Conservation (phyloP, 371 early-diverging fungal genomes). For the Smittium mucronatum region DNA sequence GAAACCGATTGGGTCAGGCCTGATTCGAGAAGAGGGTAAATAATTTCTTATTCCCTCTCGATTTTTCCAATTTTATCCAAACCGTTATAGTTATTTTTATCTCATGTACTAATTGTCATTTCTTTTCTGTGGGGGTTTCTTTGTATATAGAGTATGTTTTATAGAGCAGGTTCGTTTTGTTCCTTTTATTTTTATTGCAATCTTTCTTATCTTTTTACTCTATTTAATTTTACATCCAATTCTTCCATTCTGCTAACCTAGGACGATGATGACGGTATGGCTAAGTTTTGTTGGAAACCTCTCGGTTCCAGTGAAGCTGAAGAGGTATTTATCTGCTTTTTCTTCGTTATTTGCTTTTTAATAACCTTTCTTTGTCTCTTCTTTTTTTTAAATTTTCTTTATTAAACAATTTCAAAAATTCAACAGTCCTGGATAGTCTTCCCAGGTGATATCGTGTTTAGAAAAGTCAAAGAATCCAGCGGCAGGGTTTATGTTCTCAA, state of each 20-base stretch:
- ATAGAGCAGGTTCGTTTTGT: slow-evolving; percentile 10
- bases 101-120: no score
- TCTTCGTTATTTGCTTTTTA: not conserved
- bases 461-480: slow-evolving; percentile 46
- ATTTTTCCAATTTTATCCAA: not conserved
- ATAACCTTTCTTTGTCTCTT: not conserved
- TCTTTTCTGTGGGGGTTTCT: no score
- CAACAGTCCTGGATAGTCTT: slow-evolving; percentile 49
- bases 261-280: slow-evolving; percentile 47
- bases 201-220: not conserved
- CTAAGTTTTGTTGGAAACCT: slow-evolving; percentile 69
- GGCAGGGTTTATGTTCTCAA: slow-evolving; percentile 62
- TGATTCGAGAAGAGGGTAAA: slow-evolving; percentile 52
- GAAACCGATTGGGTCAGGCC: slow-evolving; percentile 46
- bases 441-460: slow-evolving; percentile 61
- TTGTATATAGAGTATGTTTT: slow-evolving; percentile 3
- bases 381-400: no score
- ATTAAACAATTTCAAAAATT: no score
- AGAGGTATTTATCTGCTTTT: slow-evolving; percentile 30
- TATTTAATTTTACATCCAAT: not conserved
- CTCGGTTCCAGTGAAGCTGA: slow-evolving; percentile 36
- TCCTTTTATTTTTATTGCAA: slow-evolving; percentile 13
- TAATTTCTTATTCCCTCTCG: slow-evolving; percentile 13
- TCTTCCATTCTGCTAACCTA: slow-evolving; percentile 3
- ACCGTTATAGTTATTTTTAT: no score